A percentile compares a stretch with the other conserved stretches of the same genome.
Conservation (phyloP, 1,284 basidiomycete species). For the Melanopsichium pennsylvanicum region DNA sequence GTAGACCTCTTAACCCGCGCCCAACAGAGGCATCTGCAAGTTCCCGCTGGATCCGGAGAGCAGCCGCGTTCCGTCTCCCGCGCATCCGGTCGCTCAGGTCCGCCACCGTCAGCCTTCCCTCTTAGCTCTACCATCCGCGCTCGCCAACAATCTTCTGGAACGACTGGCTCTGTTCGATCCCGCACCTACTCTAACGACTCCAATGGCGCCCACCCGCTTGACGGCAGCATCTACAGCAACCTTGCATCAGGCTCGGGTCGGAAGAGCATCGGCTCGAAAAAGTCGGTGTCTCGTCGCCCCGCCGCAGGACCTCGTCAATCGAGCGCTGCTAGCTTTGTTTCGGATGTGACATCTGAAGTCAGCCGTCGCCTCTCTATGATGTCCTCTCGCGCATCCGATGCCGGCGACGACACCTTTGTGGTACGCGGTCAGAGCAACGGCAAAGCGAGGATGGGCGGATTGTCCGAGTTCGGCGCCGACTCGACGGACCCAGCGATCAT, state of each 20-base stretch:
- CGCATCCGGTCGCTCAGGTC: slow-evolving; percentile 36
- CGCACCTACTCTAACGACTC: slow-evolving; percentile 48
- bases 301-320: slow-evolving; percentile 34
- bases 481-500: slow-evolving; percentile 68
- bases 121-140: slow-evolving; percentile 19
- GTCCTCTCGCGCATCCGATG: slow-evolving; percentile 43
- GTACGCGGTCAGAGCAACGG: slow-evolving; percentile 10
- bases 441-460: slow-evolving; percentile 18
- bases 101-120: slow-evolving; percentile 23
- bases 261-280: slow-evolving; percentile 43
- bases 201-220: slow-evolving; percentile 19
- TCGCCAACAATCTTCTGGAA: slow-evolving; percentile 39
- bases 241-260: slow-evolving; percentile 23
- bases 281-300: slow-evolving; percentile 27
- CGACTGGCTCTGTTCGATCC: slow-evolving; percentile 34
- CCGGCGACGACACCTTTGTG: slow-evolving; percentile 39
- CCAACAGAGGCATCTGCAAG: slow-evolving; percentile 37
- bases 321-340: slow-evolving; percentile 55
- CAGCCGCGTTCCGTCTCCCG: slow-evolving; percentile 42
- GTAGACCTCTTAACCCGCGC: slow-evolving; percentile 47
- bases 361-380: slow-evolving; percentile 52
- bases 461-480: slow-evolving; percentile 32
- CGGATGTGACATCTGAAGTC: slow-evolving; percentile 56
- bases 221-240: slow-evolving; percentile 42
- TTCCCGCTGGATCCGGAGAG: slow-evolving; percentile 27